phyloP scores from a whole-genome alignment of 768 basidiomycete genomes.

The Dictyophora rubrovolvata region DNA sequence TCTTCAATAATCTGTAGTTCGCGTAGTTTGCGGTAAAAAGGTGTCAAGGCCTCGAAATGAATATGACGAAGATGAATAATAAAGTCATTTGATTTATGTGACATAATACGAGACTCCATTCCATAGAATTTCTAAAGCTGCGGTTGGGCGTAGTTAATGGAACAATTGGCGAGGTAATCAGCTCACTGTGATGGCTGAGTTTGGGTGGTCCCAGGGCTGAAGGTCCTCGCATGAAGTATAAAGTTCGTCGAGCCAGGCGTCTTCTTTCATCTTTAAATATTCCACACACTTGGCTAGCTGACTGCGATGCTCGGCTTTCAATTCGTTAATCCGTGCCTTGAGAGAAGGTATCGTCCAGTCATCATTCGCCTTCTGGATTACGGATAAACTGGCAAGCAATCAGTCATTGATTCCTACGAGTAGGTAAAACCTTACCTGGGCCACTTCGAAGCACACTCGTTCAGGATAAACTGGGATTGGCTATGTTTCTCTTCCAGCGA shows the following conservation, averaged over 20 bases:
- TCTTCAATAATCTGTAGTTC: constrained; percentile 1
- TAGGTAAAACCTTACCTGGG: background rate
- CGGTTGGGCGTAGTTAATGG: background rate
- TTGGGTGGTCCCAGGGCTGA: background rate
- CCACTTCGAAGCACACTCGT: background rate
- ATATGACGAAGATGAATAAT: background rate
- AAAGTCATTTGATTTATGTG: constrained; percentile 3
- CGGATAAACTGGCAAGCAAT: background rate
- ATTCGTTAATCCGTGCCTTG: background rate
- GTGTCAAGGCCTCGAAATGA: constrained; percentile 2
- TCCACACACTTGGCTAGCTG: background rate
- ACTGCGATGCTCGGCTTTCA: constrained; percentile 1
- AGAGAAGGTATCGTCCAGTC: constrained; percentile 2
- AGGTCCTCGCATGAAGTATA: background rate
- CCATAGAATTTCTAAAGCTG: background rate
- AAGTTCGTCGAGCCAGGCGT: background rate
- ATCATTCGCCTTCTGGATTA: background rate
- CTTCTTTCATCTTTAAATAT: background rate
- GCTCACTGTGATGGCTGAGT: too few species aligned
- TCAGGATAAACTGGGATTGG: background rate
- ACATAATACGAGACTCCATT: background rate
- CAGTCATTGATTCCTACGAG: background rate
- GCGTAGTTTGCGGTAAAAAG: background rate
- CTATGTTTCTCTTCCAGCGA: background rate
- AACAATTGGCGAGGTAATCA: too few species aligned